Evolutionary conservation across 441 rosid species (phyloP), one percentile per base, ranked within the genome.

Genomic region (Francoa sonchifolia): DNA sequence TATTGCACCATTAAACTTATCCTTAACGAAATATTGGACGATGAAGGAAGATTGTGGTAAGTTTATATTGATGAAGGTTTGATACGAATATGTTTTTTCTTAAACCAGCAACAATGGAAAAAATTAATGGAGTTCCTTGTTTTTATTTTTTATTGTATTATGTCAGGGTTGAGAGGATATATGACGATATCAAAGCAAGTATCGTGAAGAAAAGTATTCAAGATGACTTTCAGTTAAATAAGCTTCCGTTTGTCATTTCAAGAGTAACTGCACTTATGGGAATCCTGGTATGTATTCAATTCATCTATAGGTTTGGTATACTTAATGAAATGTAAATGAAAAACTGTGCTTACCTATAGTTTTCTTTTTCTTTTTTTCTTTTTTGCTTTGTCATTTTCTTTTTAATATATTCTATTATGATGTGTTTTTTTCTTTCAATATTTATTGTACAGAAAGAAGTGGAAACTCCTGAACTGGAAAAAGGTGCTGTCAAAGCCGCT

Each of bases 11-110:
- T 86, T 19, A 76, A 56, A 48, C 40, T 58, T 66, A 74, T 90
- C 52, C 68, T 90, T 38, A 73, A 66, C 11, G 88, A 76, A 58
- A 73, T 81, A 54, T 58, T 90, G 63, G 92, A 78, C 36, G 86
- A 65, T 34, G 99, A 90, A 72, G 99, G 96, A 67, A 73, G 66
- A 82, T 66, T 54, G 73, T 90, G 99, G 99, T 90, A 64, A 51
- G 69, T 62, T 38, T 19, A 41, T 47, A 34, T 41, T 16, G 35
- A 42, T n/a, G n/a, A n/a, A n/a, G n/a, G n/a, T n/a, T n/a, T n/a
- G 13, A 17, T 50, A 22, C 58, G 6, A 37, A 32, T 39, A 46
- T 39, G 6, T 39, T 19, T 2, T 19, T 18, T 37, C 11, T n/a
- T 9, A n/a, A 20, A 14, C 22, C 17, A 3, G 3, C 3, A 19